Percentiles rank a stretch among this genome's conserved stretches.
These are phyloP conservation scores for Aspergillus sclerotiicarbonarius DNA, from an alignment of 495 filamentous ascomycete genomes.

Conservation along the genomic window DNA sequence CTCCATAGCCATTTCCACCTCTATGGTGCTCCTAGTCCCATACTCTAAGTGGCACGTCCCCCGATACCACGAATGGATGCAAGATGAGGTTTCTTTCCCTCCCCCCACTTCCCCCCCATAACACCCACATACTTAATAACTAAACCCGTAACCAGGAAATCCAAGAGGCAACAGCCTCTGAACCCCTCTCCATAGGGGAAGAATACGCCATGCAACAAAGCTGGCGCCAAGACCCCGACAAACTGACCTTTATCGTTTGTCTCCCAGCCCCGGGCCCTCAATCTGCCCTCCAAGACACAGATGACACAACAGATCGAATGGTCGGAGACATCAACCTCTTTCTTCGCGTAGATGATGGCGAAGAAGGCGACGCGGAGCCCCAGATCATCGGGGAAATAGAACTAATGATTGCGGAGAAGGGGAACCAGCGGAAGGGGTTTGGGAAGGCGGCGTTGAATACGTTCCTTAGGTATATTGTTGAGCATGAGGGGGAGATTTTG, in stretches of 20 bases:
- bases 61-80: constrained; percentile 87
- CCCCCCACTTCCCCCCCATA: neutral
- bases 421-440: constrained; percentile 59
- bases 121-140: constrained; percentile 7
- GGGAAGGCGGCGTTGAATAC: constrained; percentile 63
- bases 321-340: constrained; percentile 88
- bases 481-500: constrained; percentile 50
- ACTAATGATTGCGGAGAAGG: constrained; percentile 75
- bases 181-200: constrained; percentile 70
- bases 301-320: constrained; percentile 61
- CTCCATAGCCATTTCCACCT: constrained; percentile 67
- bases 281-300: constrained; percentile 20
- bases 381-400: constrained; percentile 71
- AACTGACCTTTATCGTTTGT: constrained; percentile 49
- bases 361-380: constrained; percentile 30
- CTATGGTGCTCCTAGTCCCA: constrained; percentile 70
- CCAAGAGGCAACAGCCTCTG: constrained; percentile 79
- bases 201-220: constrained; percentile 82
- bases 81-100: constrained; percentile 61
- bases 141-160: constrained; percentile 55
- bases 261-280: constrained; percentile 11
- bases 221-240: constrained; percentile 71
- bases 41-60: constrained; percentile 80
- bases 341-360: constrained; percentile 52
- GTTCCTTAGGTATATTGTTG: constrained; percentile 65